Conservation (phyloP, 2,329 filamentous ascomycete genomes). For the Aspergillus neotritici region DNA sequence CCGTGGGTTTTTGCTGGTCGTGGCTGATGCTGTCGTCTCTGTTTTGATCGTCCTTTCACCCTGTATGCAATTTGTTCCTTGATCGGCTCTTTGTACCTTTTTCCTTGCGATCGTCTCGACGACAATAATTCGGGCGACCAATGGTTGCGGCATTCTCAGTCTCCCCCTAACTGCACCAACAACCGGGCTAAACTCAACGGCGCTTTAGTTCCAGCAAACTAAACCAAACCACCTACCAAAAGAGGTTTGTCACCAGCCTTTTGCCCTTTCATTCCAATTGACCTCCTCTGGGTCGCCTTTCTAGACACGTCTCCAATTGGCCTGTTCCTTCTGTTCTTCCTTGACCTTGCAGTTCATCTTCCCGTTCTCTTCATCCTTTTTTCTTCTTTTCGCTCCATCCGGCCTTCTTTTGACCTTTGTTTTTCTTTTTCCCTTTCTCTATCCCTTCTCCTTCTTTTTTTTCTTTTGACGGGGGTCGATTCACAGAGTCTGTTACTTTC, state of each 20-base stretch:
- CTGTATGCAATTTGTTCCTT: too few species aligned
- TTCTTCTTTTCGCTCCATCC: constrained; percentile 4
- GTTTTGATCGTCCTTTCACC: too few species aligned
- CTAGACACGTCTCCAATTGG: constrained; percentile 28
- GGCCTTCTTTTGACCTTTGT: constrained; percentile 7
- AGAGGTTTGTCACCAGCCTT: constrained; percentile 18
- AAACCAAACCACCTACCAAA: constrained; percentile 14
- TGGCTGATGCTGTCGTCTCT: too few species aligned
- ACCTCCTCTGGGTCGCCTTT: constrained; percentile 12
- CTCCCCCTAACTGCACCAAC: too few species aligned
- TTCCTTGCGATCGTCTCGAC: too few species aligned
- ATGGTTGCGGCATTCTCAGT: too few species aligned
- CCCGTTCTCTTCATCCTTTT: constrained; percentile 9
- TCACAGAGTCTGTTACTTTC: not conserved
- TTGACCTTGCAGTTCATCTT: constrained; percentile 15
- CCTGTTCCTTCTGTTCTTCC: constrained; percentile 18
- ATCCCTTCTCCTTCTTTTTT: constrained; percentile 7
- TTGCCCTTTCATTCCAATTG: constrained; percentile 31
- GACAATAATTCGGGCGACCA: too few species aligned
- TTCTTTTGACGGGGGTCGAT: constrained; percentile 5
- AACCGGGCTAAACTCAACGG: too few species aligned
- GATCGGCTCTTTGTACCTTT: too few species aligned
- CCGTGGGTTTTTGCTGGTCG: too few species aligned
- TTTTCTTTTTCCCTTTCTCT: constrained; percentile 4
- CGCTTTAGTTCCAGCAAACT: constrained; percentile 4